Percentiles rank a stretch among this genome's conserved stretches.
phyloP scores from a whole-genome alignment of 768 basidiomycete genomes.

The Lenzites betulinus region DNA sequence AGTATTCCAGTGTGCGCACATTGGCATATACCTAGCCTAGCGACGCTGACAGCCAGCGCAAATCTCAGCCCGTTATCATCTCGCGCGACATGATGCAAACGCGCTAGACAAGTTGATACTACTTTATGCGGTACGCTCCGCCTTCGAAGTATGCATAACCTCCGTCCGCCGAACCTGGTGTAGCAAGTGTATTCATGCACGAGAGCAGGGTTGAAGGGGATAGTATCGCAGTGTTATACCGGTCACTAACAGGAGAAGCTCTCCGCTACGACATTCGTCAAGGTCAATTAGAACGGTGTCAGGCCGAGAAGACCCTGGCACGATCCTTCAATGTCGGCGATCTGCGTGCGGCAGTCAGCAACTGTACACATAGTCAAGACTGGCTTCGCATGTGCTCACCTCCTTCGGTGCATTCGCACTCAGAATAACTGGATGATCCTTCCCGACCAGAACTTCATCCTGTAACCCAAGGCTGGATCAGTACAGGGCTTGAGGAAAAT shows the following conservation, averaged over 20 bases:
- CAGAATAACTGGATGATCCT: conserved; percentile 61
- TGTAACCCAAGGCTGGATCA: conserved; percentile 13
- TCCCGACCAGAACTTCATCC: conserved; percentile 77
- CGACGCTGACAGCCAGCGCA: too few species aligned
- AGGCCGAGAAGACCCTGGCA: conserved; percentile 73
- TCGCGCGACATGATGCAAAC: too few species aligned
- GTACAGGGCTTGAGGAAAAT: neutral
- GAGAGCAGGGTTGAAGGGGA: too few species aligned
- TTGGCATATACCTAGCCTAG: too few species aligned
- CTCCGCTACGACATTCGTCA: too few species aligned
- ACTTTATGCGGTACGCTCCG: too few species aligned
- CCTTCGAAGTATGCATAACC: too few species aligned
- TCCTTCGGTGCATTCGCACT: conserved; percentile 82
- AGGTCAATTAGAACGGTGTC: conserved; percentile 53
- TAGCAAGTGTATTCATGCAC: too few species aligned
- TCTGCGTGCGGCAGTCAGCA: conserved; percentile 35
- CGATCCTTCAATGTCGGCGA: conserved; percentile 77
- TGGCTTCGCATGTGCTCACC: conserved; percentile 38
- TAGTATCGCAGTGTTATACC: conserved; percentile 31
- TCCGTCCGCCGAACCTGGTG: too few species aligned
- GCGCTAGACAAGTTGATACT: too few species aligned
- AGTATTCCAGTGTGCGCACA: neutral
- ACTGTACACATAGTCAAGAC: neutral
- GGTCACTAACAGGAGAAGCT: too few species aligned
- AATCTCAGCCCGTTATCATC: too few species aligned